Conservation (phyloP, 805 yeast species). For the Starmerella bacillaris region DNA sequence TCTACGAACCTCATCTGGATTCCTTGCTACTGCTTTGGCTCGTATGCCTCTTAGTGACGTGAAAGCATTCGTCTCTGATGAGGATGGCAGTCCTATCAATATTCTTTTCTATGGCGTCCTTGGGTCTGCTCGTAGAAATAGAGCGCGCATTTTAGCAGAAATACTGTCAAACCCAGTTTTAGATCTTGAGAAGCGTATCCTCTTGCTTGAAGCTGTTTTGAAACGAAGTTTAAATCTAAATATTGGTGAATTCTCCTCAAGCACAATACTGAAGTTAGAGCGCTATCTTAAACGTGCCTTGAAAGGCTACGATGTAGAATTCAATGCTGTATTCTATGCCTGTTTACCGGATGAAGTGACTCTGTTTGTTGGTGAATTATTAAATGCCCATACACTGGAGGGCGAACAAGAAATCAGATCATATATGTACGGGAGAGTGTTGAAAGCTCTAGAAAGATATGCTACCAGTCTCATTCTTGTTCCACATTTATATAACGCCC, state of each 20-base stretch:
- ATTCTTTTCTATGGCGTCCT: constrained; percentile 20
- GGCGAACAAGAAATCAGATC: not conserved
- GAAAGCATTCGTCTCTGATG: constrained; percentile 11
- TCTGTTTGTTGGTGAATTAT: not conserved
- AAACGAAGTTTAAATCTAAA: constrained; percentile 3
- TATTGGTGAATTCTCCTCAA: constrained; percentile 2
- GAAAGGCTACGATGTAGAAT: not conserved
- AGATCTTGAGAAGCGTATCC: not conserved
- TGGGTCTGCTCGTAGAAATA: constrained; percentile 15
- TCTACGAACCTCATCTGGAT: constrained; percentile 22
- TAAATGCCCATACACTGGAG: not conserved
- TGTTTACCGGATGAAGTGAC: not conserved
- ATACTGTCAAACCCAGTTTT: constrained; percentile 1
- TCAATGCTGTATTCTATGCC: not conserved
- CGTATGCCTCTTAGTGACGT: constrained; percentile 16
- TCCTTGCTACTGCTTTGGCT: constrained; percentile 19
- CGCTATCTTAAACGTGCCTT: constrained; percentile 4
- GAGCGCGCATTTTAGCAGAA: constrained; percentile 19
- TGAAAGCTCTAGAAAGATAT: not conserved
- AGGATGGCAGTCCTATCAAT: constrained; percentile 19
- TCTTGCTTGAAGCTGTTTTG: constrained; percentile 2
- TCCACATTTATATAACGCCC: not conserved
- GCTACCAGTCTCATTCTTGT: not conserved
- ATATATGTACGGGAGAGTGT: not conserved
- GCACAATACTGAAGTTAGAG: constrained; percentile 4